Conservation (phyloP, 225 moss, liverwort and hornwort genomes). For the Marchantia polymorpha region DNA sequence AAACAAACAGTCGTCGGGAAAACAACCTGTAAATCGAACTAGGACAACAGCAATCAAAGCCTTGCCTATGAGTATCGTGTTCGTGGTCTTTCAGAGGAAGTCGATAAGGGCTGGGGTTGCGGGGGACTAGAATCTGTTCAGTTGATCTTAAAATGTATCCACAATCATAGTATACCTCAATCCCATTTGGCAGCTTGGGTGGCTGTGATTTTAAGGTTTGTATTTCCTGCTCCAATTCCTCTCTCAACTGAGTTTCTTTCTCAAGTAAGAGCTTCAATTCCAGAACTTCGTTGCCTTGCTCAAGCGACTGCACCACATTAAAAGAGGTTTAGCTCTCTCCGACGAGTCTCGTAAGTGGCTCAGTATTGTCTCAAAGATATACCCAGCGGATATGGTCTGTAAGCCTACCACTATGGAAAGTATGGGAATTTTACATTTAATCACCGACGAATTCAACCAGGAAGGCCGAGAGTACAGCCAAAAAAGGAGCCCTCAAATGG, state of each 20-base stretch:
- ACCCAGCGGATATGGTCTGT: background rate
- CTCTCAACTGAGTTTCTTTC: constrained; percentile 40
- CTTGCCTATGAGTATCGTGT: too few species aligned
- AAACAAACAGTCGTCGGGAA: background rate
- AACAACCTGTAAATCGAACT: background rate
- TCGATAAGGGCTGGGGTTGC: background rate
- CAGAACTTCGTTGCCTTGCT: constrained; percentile 35
- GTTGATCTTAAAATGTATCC: background rate
- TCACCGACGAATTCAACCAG: background rate
- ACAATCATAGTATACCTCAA: constrained; percentile 21
- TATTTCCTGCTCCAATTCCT: constrained; percentile 37
- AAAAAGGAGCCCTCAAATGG: background rate
- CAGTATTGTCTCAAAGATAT: background rate
- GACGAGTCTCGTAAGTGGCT: background rate
- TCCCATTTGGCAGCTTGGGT: constrained; percentile 36
- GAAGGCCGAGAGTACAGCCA: background rate
- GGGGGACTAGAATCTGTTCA: background rate
- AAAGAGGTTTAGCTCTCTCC: constrained; percentile 3
- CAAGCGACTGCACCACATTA: constrained; percentile 28
- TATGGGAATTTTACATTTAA: background rate
- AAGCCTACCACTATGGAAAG: background rate
- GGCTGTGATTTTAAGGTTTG: constrained; percentile 28
- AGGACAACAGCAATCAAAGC: background rate
- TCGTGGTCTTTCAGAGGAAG: background rate
- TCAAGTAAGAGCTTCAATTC: constrained; percentile 35